phyloP scores from a whole-genome alignment of 495 filamentous ascomycete species.

The Hypoxylon lenormandii region DNA sequence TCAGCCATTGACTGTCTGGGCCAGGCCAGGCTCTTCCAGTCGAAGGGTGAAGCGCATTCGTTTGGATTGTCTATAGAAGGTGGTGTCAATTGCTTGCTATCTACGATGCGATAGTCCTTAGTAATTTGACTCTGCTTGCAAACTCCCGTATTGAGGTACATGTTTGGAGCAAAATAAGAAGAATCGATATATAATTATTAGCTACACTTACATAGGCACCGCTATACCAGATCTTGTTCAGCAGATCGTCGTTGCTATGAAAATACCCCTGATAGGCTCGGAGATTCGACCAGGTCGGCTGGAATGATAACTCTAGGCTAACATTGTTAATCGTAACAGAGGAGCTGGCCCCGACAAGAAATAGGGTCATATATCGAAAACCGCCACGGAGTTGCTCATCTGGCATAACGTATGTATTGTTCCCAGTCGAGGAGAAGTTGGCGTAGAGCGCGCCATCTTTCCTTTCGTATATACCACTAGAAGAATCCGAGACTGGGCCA shows the following conservation, averaged over 20 bases:
- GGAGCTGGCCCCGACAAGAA: slow-evolving; percentile 57
- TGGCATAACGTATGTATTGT: slow-evolving; percentile 63
- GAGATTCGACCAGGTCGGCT: slow-evolving; percentile 74
- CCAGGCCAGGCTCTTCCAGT: slow-evolving; percentile 67
- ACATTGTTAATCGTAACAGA: slow-evolving; percentile 59
- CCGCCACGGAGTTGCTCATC: slow-evolving; percentile 68
- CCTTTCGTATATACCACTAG: slow-evolving; percentile 64
- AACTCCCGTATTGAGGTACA: neutral
- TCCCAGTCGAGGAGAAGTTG: slow-evolving; percentile 61
- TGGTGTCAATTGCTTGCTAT: slow-evolving; percentile 1
- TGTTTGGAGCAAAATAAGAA: neutral
- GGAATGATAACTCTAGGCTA: slow-evolving; percentile 66
- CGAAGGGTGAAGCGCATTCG: slow-evolving; percentile 66
- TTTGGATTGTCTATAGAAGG: slow-evolving; percentile 63
- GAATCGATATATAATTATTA: neutral
- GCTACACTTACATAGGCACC: slow-evolving; percentile 63
- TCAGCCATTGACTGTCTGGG: slow-evolving; percentile 65
- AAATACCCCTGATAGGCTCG: slow-evolving; percentile 74
- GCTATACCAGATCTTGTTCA: slow-evolving; percentile 73
- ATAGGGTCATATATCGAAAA: slow-evolving; percentile 71
- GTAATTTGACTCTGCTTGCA: no score
- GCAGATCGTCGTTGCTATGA: slow-evolving; percentile 67
- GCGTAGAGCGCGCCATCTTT: slow-evolving; percentile 67
- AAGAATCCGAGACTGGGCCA: slow-evolving; percentile 70
- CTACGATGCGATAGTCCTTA: neutral